A percentile compares a stretch with the other conserved stretches of the same genome.
phyloP scores from a whole-genome alignment of 352 stramenopile species.

The Albugo candida region DNA sequence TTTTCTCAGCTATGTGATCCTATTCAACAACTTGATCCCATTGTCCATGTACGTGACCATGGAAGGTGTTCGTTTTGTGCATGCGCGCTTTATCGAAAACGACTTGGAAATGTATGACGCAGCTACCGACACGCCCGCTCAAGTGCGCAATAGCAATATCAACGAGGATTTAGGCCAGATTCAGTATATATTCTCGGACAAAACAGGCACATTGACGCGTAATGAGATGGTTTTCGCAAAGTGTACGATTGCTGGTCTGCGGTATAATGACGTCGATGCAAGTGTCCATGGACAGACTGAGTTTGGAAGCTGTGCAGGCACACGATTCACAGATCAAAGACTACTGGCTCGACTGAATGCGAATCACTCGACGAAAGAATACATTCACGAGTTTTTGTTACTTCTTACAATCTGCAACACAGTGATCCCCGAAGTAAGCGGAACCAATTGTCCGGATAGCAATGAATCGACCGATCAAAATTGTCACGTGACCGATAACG shows the following conservation, averaged over 20 bases:
- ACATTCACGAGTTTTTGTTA: constrained; percentile 73
- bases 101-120: constrained; percentile 72
- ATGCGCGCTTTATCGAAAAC: constrained; percentile 70
- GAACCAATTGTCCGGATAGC: background rate
- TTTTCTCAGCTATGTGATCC: constrained; percentile 78
- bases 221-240: constrained; percentile 85
- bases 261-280: constrained; percentile 80
- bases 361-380: constrained; percentile 64
- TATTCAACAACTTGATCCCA: constrained; percentile 80
- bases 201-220: constrained; percentile 68
- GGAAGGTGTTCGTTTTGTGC: constrained; percentile 74
- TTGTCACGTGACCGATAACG: too few species aligned
- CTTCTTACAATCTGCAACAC: constrained; percentile 78
- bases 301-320: constrained; percentile 12
- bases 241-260: constrained; percentile 78
- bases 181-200: constrained; percentile 83
- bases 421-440: constrained; percentile 42
- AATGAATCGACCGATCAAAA: background rate
- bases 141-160: constrained; percentile 77
- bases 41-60: constrained; percentile 82
- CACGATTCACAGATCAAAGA: constrained; percentile 57
- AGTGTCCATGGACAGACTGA: constrained; percentile 9
- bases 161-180: constrained; percentile 80
- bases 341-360: constrained; percentile 49
- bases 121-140: constrained; percentile 40